Evolutionary conservation across 192 early-diverging fungal genomes (phyloP).

Genomic region (Backusella macrospora): DNA sequence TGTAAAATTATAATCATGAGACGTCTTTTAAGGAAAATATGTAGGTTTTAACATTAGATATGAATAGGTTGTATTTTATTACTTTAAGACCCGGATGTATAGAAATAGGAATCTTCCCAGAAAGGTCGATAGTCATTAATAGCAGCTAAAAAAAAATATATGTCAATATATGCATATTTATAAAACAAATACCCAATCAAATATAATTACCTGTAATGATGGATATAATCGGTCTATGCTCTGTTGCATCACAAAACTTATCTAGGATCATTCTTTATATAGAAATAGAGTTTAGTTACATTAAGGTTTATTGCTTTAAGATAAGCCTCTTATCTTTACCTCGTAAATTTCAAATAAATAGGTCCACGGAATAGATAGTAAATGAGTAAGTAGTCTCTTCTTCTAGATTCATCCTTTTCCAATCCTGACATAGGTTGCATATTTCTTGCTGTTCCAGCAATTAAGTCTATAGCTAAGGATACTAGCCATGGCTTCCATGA

Average conservation of each 20-base stretch:
- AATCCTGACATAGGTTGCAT: conserved; percentile 24
- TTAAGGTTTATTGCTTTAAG: background rate
- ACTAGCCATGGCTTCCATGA: conserved; percentile 30
- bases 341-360: conserved; percentile 27
- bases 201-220: conserved; percentile 20
- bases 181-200: background rate
- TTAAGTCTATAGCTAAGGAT: conserved; percentile 22
- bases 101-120: conserved; percentile 23
- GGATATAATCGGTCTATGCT: conserved; percentile 20
- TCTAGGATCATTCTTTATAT: background rate
- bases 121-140: conserved; percentile 27
- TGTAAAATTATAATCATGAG: no score
- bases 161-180: background rate
- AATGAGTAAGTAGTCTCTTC: conserved; percentile 28
- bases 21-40: no score
- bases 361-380: conserved; percentile 32
- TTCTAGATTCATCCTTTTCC: conserved; percentile 26
- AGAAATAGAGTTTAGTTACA: background rate
- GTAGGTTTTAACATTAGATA: no score
- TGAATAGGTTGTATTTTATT: background rate
- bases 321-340: background rate
- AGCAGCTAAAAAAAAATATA: conserved; percentile 3
- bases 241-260: conserved; percentile 19
- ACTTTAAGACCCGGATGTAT: conserved; percentile 21
- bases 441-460: background rate